Base-by-base conservation (phyloP, 768 basidiomycete species). In the Suillus fuscotomentosus region DNA sequence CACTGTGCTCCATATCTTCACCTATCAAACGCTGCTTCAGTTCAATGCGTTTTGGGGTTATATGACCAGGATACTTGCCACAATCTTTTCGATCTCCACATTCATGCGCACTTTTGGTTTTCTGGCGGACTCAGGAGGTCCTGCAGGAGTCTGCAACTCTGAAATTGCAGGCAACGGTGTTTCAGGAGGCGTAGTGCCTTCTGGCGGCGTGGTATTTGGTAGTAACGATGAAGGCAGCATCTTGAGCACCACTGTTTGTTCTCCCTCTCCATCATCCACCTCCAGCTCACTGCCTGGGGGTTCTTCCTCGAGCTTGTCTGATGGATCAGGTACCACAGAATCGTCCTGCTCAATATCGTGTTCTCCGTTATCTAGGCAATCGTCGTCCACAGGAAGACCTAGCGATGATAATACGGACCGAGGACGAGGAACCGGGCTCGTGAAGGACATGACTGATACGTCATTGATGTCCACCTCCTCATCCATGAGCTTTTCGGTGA, bases 11-110 rank as follows among this genome's bases (percentile, higher is more conserved):
- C 90, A 90, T 67, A 94, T 88, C 70, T 86, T 91, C 34, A 81
- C 72, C 92, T 93, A 59, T 64, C 89, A 88, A 90, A 65, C 92
- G 87, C 70, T 85, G 89, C 36, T 81, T 72, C 89, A 92, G 67
- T 9, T 45, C 4, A 5, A 14, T 14, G 5, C 11, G 47, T 14
- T 65, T 38, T 57, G 36, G 5, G 24, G 54, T 2, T 53, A 17
- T 14, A 5, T 3, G 24, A 20, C 24, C n/a, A 55, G n/a, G 27
- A 57, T 20, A 78, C 87, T 66, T 76, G 88, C 91, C 62, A 83
- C 80, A 56, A 90, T 88, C 43, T 79, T 80, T 67, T 92, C 90
- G 27, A 90, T 78, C 64, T 90, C 87, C 13, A 77, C 76, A 48
- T 84, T 91, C n/a, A 88, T 73, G 68, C 78, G 82, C 43, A 87